Percentiles rank a stretch among this genome's conserved stretches.
Evolutionary conservation across 177 flowering plant genomes (phyloP).

Genomic region (Tripterygium wilfordii): DNA sequence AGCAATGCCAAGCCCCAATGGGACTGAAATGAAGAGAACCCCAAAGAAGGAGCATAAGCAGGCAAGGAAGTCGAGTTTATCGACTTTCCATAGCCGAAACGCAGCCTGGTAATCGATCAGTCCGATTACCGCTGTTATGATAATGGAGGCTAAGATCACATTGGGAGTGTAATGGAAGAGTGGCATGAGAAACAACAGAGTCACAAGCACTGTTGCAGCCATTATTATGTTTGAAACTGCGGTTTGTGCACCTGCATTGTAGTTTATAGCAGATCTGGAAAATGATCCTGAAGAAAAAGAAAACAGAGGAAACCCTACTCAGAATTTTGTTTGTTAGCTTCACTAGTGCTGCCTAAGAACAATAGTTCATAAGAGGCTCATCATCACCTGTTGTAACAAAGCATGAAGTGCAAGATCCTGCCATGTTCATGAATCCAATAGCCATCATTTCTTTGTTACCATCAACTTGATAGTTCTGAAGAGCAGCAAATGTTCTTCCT

Average conservation of each 20-base stretch:
- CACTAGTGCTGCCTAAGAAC: background rate
- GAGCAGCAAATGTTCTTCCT: constrained; percentile 66
- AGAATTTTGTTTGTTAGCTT: too few species aligned
- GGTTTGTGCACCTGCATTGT: constrained; percentile 67
- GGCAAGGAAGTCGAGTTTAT: constrained; percentile 64
- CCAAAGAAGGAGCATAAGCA: constrained; percentile 65
- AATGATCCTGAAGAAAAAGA: constrained; percentile 45
- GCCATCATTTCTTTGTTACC: constrained; percentile 89
- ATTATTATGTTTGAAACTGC: constrained; percentile 60
- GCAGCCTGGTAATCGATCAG: constrained; percentile 59
- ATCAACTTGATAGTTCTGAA: constrained; percentile 69
- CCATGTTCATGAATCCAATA: constrained; percentile 71
- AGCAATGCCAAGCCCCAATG: constrained; percentile 56
- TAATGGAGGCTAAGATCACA: constrained; percentile 58
- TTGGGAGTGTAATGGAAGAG: constrained; percentile 65
- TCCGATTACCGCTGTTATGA: constrained; percentile 67
- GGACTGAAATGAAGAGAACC: constrained; percentile 71
- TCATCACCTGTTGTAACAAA: constrained; percentile 58
- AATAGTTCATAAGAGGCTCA: background rate
- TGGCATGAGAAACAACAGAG: constrained; percentile 69
- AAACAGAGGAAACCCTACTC: too few species aligned
- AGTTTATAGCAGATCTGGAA: constrained; percentile 69
- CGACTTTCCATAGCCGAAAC: constrained; percentile 51
- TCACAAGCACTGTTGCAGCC: constrained; percentile 60
- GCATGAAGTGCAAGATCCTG: constrained; percentile 71